Base-by-base conservation (phyloP, 768 basidiomycete species). In the Candolleomyces eurysporus region DNA sequence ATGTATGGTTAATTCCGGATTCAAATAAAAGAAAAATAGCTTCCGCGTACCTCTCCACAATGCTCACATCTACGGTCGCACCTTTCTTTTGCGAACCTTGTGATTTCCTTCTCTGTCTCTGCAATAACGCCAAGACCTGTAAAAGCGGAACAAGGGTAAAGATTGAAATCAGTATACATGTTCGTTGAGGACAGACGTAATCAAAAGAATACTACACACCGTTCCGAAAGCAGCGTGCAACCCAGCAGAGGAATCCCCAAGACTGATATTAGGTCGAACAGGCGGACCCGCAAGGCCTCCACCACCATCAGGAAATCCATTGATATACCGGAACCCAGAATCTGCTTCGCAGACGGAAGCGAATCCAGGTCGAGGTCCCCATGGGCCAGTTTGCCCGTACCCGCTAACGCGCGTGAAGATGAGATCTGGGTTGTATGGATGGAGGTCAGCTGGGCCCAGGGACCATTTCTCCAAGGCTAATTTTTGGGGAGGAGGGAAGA, bases 391-490 rank as follows among this genome's bases (percentile, higher is more conserved):
- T 66, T 90, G 89, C 3, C 89, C 88, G 64, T 89, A 90, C 8
- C 89, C 88, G 63, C 87, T 88, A 21, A 90, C 86, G 63, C 95
- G 92, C 7, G 94, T 96, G 69, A 92, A 95, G 67, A 98, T 92
- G 60, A 98, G 82, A 57, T 86, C 88, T 0, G 93, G 90, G 66
- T 96, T 96, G 62, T 86, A 84, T n/a, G 84, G 86, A 21, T 82
- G 84, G 4, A 90, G 68, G 58, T 79, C 78, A 11, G 72, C 73
- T 2, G 87, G 87, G 5, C 86, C 86, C 40, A 90, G 75, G 0
- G 77, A 77, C 87, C 88, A 89, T 72, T 84, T 88, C 67, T 90
- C 88, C 9, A 90, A 77, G 1, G 88, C 88, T 90, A 64, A 13
- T 48, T 48, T 13, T 10, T 10, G 31, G 32, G 31, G 14, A 53